Base-by-base conservation (phyloP, 2,329 filamentous ascomycete genomes). In the Ascochyta pisi region DNA sequence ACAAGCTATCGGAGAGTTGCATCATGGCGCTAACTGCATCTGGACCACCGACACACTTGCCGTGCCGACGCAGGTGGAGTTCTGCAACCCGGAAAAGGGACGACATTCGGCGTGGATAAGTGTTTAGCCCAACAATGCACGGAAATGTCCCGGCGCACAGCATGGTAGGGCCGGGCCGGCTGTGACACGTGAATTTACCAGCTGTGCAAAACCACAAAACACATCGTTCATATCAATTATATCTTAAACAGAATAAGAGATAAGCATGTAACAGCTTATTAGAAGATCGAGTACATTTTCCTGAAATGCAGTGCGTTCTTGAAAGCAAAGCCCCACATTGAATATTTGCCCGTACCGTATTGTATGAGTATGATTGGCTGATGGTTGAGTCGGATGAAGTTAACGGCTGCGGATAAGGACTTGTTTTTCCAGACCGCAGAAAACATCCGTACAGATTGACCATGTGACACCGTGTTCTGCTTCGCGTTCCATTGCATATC, bases 61-160 rank as follows among this genome's bases (percentile, higher is more conserved):
- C 72, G 71, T 56, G 56, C 66, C 65, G 68, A 64, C 63, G 60
- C 65, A 63, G 68, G 67, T 66, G 65, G 64, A 66, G 63, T 57
- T 56, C 52, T 49, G 39, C 7, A 50, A 55, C 33, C 27, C 58
- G 63, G 62, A 63, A 65, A 67, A 64, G 42, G 35, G 63, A 67
- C 63, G 62, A 66, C 64, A 65, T 51, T 31, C 54, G 47, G 46
- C 46, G 49, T 58, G 69, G 69, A 63, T 62, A 61, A 69, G 55
- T 16, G n/a, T 38, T 73, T 68, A 71, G 49, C 69, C 69, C 66
- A 46, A 27, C 24, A 19, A 34, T 16, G 13, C 38, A 48, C 59
- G 57, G 62, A 65, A 63, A 63, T 50, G 54, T 33, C 3, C 52
- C 55, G 54, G 22, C 38, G 39, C 56, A 19, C 19, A 19, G 19